These are phyloP conservation scores for Corrigiola litoralis DNA, from an alignment of 179 eudicot species.

Conservation along the genomic window DNA sequence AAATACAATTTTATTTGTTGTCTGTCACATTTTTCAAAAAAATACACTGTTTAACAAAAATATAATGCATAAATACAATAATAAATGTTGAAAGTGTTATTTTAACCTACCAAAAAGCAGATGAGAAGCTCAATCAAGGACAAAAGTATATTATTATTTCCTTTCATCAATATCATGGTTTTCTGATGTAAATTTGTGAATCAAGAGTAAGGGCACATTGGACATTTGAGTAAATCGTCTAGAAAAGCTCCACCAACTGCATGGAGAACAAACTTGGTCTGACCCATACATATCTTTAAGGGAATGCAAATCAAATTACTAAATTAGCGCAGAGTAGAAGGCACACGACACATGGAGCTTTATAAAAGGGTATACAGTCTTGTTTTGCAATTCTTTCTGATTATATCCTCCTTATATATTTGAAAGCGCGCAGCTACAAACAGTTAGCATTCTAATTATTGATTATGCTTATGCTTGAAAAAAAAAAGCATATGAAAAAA, in stretches of 20 bases:
- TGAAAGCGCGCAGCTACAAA: neutral
- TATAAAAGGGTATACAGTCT: conserved; percentile 20
- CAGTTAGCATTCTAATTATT: conserved; percentile 1
- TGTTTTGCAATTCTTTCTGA: conserved; percentile 15
- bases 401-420: neutral
- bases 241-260: conserved; percentile 23
- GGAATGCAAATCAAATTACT: conserved; percentile 7
- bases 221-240: neutral
- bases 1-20: too few relatives aligned
- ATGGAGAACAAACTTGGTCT: conserved; percentile 6
- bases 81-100: too few relatives aligned
- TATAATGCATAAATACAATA: too few relatives aligned
- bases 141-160: too few relatives aligned
- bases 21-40: too few relatives aligned
- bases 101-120: too few relatives aligned
- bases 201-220: neutral
- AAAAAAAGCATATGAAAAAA: too few relatives aligned
- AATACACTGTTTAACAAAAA: too few relatives aligned
- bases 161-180: too few relatives aligned
- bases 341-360: conserved; percentile 30
- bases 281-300: conserved; percentile 29
- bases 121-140: too few relatives aligned
- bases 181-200: neutral
- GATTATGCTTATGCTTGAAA: neutral
- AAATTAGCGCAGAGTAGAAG: neutral